These are phyloP conservation scores for Beta lomatogona DNA, from an alignment of 179 eudicot species.

Conservation along the genomic window DNA sequence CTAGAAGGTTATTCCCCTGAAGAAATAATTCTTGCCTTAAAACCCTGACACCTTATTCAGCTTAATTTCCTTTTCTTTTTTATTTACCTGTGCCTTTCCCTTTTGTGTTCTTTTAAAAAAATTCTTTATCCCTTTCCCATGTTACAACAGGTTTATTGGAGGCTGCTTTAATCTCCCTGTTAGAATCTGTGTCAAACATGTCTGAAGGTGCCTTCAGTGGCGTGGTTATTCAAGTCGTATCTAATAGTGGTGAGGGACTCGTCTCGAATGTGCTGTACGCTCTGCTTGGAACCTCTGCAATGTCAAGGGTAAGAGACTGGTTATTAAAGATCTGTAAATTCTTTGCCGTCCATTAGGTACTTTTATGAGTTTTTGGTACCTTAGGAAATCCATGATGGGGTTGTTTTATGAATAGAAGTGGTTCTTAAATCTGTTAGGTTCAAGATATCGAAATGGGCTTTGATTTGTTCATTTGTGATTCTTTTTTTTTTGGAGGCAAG, in stretches of 20 bases:
- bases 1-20: background rate
- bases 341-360: background rate
- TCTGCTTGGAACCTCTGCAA: slow-evolving; percentile 93
- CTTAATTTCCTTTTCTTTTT: background rate
- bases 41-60: background rate
- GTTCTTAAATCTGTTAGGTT: background rate
- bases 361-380: background rate
- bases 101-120: background rate
- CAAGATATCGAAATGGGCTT: background rate
- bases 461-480: background rate
- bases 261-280: slow-evolving; percentile 92
- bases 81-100: background rate
- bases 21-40: background rate
- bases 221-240: slow-evolving; percentile 77
- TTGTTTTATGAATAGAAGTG: background rate
- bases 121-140: background rate
- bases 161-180: slow-evolving; percentile 57
- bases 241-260: slow-evolving; percentile 84
- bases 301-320: slow-evolving; percentile 82
- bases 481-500: background rate
- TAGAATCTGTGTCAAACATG: slow-evolving; percentile 56
- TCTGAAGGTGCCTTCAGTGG: slow-evolving; percentile 60
- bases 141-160: slow-evolving; percentile 75
- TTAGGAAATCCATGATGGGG: background rate
- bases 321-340: slow-evolving; percentile 6